Percentiles rank a stretch among this genome's conserved stretches.
These are phyloP conservation scores for Wickerhamiella kurtzmanii DNA, from an alignment of 805 yeast species.

Conservation along the genomic window DNA sequence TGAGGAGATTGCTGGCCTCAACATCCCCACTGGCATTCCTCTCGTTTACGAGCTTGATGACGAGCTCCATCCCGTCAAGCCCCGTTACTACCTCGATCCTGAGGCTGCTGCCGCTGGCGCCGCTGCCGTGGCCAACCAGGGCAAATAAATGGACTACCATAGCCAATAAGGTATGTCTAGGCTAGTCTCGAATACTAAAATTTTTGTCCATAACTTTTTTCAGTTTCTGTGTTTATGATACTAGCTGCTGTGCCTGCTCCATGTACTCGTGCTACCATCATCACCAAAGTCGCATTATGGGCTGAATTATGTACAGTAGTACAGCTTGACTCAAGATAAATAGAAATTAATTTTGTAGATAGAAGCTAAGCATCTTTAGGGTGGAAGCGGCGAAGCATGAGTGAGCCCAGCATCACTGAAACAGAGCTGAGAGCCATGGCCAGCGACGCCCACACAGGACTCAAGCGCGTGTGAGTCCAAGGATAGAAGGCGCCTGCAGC, in stretches of 20 bases:
- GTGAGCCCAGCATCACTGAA: constrained; percentile 72
- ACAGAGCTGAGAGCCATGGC: constrained; percentile 91
- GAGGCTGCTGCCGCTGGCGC: constrained; percentile 99
- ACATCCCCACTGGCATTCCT: constrained; percentile 98
- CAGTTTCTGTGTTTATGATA: not conserved
- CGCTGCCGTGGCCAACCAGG: constrained; percentile 97
- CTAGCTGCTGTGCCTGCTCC: too few relatives aligned
- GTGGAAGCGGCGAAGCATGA: constrained; percentile 45
- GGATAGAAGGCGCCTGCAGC: constrained; percentile 90
- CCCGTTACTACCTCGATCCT: constrained; percentile 94
- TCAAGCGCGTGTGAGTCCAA: constrained; percentile 52
- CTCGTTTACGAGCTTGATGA: constrained; percentile 90
- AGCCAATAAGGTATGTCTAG: not conserved
- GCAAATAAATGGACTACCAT: constrained; percentile 30
- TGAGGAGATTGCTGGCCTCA: constrained; percentile 81
- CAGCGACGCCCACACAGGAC: constrained; percentile 80
- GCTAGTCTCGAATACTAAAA: not conserved
- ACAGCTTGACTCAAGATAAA: too few relatives aligned
- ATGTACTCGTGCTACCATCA: too few relatives aligned
- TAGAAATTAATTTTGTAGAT: too few relatives aligned
- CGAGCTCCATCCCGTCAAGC: constrained; percentile 75
- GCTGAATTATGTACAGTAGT: too few relatives aligned
- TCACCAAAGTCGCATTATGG: too few relatives aligned
- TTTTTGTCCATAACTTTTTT: not conserved
- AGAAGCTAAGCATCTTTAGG: constrained; percentile 12